Conservation (phyloP, 805 yeast genomes). For the Suhomyces tanzawaensis region DNA sequence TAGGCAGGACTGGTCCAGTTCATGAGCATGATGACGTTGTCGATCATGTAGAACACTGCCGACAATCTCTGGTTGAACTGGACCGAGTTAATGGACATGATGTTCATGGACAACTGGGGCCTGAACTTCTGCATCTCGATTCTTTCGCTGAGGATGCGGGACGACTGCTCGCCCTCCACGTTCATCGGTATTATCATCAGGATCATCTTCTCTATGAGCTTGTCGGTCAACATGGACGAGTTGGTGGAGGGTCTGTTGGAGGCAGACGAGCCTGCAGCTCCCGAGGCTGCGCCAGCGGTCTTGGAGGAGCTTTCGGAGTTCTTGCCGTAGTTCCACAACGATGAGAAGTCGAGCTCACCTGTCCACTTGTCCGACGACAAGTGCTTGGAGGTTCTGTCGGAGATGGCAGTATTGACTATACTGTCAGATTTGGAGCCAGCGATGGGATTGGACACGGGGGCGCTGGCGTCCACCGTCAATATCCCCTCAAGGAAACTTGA, state of each 20-base stretch:
- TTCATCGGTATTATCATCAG: conserved; percentile 69
- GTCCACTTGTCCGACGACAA: conserved; percentile 1
- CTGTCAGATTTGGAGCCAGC: conserved; percentile 4
- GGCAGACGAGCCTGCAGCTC: background rate
- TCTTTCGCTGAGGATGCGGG: conserved; percentile 46
- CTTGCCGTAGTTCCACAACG: conserved; percentile 25
- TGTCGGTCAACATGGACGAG: conserved; percentile 49
- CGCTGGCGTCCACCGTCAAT: conserved; percentile 22
- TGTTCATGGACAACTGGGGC: conserved; percentile 67
- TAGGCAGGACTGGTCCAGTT: conserved; percentile 64
- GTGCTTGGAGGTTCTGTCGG: background rate
- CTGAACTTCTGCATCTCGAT: conserved; percentile 58
- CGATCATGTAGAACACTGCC: conserved; percentile 58
- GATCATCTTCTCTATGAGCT: conserved; percentile 66
- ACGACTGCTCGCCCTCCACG: conserved; percentile 42
- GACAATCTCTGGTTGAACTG: conserved; percentile 61
- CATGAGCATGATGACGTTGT: conserved; percentile 51
- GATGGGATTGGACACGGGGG: background rate
- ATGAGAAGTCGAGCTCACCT: conserved; percentile 13
- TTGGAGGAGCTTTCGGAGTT: conserved; percentile 14
- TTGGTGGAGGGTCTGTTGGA: background rate
- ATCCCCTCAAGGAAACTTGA: conserved; percentile 38
- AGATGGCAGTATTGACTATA: conserved; percentile 8
- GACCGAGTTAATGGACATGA: conserved; percentile 67
- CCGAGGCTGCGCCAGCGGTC: background rate